Conservation (phyloP, 768 basidiomycete genomes). For the Leccinum incarnatum region DNA sequence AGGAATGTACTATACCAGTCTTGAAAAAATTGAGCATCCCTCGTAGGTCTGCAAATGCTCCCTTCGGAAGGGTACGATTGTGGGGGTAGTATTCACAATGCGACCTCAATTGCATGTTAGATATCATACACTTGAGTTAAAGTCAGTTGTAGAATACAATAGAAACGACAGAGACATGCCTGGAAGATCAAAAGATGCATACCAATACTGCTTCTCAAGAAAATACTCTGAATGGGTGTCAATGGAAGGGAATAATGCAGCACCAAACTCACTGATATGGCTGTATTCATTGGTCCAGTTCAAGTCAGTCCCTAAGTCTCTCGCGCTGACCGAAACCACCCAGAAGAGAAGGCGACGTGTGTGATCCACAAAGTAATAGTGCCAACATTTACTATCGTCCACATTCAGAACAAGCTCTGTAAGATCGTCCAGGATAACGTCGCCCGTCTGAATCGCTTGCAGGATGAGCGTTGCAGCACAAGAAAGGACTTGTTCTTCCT, state of each 20-base stretch:
- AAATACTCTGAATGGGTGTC: conserved; percentile 2
- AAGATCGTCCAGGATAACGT: conserved; percentile 9
- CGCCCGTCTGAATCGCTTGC: not conserved
- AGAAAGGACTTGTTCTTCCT: not conserved
- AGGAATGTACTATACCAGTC: conserved; percentile 7
- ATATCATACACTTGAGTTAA: not conserved
- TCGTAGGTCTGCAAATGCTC: conserved; percentile 7
- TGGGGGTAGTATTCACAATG: conserved; percentile 19
- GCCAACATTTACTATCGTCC: not conserved
- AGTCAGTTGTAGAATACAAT: not conserved
- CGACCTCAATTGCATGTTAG: conserved; percentile 9
- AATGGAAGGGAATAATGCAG: not conserved
- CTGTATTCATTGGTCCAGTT: conserved; percentile 8
- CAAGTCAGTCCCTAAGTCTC: not conserved
- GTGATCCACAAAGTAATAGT: conserved; percentile 21
- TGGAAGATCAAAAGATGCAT: not conserved
- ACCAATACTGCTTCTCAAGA: conserved; percentile 11
- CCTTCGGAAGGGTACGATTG: not conserved
- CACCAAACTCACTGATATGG: not conserved
- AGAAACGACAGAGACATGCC: not conserved
- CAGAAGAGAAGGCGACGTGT: conserved; percentile 17
- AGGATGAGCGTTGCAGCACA: conserved; percentile 8
- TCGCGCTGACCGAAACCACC: conserved; percentile 1
- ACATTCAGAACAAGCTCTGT: conserved; percentile 14
- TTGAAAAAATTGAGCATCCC: conserved; percentile 17